phyloP scores from a whole-genome alignment of 305 asterid species.

The Fraxinus greggii region DNA sequence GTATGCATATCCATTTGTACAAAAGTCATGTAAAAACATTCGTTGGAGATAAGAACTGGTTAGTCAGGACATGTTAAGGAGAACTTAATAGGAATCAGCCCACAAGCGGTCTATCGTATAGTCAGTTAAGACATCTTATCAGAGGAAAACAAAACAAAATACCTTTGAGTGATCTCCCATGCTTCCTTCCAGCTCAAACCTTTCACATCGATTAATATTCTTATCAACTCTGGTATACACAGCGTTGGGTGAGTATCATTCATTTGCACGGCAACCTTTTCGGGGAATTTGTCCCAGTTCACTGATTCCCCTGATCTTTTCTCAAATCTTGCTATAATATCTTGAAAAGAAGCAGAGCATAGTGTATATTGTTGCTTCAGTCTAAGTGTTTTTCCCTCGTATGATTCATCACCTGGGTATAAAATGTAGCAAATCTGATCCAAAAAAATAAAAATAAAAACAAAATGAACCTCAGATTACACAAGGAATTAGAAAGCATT shows the following conservation, averaged over 20 bases:
- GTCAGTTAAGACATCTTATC: not conserved
- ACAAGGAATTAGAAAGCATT: not conserved
- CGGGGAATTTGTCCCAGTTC: conserved; percentile 56
- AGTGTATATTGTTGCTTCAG: conserved; percentile 64
- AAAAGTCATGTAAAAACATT: not conserved
- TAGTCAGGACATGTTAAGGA: not conserved
- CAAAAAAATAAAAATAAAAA: not conserved
- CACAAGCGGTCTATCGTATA: not conserved
- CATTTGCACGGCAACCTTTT: conserved; percentile 65
- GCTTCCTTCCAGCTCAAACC: conserved; percentile 62
- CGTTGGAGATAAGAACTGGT: not conserved
- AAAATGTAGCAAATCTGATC: conserved; percentile 59
- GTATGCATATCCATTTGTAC: not conserved
- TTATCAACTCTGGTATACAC: conserved; percentile 59
- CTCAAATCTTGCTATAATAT: conserved; percentile 54
- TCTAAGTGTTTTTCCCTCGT: conserved; percentile 58
- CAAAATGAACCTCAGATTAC: not conserved
- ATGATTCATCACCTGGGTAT: conserved; percentile 65
- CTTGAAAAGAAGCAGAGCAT: conserved; percentile 69
- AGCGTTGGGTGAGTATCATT: conserved; percentile 66
- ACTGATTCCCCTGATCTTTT: conserved; percentile 46
- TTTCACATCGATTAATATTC: conserved; percentile 51
- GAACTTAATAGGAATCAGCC: not conserved
- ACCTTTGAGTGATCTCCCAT: conserved; percentile 62
- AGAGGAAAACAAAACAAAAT: not conserved